A percentile compares a stretch with the other conserved stretches of the same genome.
Conservation (phyloP, 176 grass and related monocot species). For the Paspalum notatum region DNA sequence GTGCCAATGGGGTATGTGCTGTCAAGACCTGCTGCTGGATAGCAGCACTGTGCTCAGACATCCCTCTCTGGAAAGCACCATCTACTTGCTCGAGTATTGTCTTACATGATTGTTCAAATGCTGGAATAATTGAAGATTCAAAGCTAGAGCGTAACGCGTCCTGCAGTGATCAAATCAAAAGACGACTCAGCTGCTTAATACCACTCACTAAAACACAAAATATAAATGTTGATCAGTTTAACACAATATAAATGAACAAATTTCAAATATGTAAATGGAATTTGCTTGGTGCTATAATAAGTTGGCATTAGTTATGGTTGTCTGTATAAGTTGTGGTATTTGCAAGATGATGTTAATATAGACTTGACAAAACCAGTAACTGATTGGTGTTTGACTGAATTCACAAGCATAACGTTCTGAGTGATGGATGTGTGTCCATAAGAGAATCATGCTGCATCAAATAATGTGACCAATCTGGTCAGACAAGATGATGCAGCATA, state of each 20-base stretch:
- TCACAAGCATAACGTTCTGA: background rate
- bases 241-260: background rate
- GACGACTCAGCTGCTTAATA: conserved; percentile 12
- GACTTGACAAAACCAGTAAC: background rate
- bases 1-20: conserved; percentile 77
- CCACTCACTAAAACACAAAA: conserved; percentile 21
- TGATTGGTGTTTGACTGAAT: background rate
- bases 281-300: conserved; percentile 5
- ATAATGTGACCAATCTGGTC: background rate
- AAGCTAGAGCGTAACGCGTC: conserved; percentile 75
- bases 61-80: conserved; percentile 84
- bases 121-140: conserved; percentile 80
- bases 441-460: background rate
- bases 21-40: conserved; percentile 70
- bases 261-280: conserved; percentile 15
- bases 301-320: background rate
- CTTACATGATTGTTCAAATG: conserved; percentile 92
- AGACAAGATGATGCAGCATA: conserved; percentile 2
- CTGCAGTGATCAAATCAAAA: conserved; percentile 50
- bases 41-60: conserved; percentile 74
- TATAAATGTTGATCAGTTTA: background rate
- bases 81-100: conserved; percentile 90
- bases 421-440: background rate
- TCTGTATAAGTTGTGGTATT: background rate
- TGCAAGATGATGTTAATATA: conserved; percentile 9